A percentile compares a stretch with the other conserved stretches of the same genome.
Conservation (phyloP, 768 basidiomycete species). For the Suillus subaureus region DNA sequence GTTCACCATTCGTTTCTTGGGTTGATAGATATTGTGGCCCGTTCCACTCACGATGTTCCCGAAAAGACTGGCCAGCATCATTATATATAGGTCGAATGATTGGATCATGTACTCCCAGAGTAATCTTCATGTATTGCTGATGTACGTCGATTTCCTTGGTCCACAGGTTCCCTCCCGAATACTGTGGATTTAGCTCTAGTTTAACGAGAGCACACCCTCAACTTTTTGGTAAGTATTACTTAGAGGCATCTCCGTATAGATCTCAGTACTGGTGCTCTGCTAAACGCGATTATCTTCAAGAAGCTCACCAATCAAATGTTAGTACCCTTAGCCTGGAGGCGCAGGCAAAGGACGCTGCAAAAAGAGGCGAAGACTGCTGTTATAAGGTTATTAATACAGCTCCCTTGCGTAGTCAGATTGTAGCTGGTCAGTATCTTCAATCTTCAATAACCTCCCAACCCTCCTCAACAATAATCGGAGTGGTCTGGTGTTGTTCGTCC, state of each 20-base stretch:
- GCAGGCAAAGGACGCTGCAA: conserved; percentile 70
- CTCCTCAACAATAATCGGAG: not conserved
- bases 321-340: conserved; percentile 79
- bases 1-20: too few species aligned
- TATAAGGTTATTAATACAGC: conserved; percentile 47
- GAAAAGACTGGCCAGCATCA: too few species aligned
- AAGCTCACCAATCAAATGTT: conserved; percentile 76
- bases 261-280: not conserved
- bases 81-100: too few species aligned
- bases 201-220: conserved; percentile 74
- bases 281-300: conserved; percentile 34
- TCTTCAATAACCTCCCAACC: conserved; percentile 6
- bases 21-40: too few species aligned
- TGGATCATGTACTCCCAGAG: conserved; percentile 64
- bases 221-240: conserved; percentile 81
- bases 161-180: conserved; percentile 90
- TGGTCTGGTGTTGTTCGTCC: not conserved
- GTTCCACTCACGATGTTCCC: too few species aligned
- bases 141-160: conserved; percentile 45
- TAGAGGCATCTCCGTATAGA: conserved; percentile 68
- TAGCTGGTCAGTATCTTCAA: not conserved
- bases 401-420: not conserved
- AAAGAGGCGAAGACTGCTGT: conserved; percentile 75
- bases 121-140: conserved; percentile 21
- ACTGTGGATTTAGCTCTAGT: conserved; percentile 93